Evolutionary conservation across 2,329 filamentous ascomycete genomes (phyloP), one percentile per base, ranked within the genome.

Genomic region (Aureobasidium sp.): DNA sequence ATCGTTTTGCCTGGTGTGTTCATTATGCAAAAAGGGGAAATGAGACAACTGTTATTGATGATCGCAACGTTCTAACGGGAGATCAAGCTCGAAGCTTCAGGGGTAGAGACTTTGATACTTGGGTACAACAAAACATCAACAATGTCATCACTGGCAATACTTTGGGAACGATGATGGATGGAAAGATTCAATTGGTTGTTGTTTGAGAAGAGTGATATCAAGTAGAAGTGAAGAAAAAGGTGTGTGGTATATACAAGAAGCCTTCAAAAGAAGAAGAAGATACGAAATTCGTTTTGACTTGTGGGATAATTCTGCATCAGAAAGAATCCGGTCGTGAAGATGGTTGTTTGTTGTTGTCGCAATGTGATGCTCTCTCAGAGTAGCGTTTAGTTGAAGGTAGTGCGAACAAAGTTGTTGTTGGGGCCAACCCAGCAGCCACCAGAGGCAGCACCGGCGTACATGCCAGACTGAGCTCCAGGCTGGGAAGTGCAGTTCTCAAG

Each of bases 401-500:
- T 65, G 33, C 48, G 56, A 55, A 65, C 29, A 23, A 64, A 64
- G 53, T 59, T 59, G 51, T 65, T 65, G 63, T 65, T 53, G 31
- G 42, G 45, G 45, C 63, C 63, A 51, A 65, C 63, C 25, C 59
- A 45, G 54, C 63, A 65, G 55, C 63, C 63, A 65, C 63, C 63
- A 29, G n/a, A 31, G 47, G 63, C 63, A 29, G 63, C 63, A 27
- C 63, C 63, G 25, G 53, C 63, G 55, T 65, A 65, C 29, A 45
- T 65, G 43, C 63, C 63, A 43, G 42, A 53, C 47, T 65, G 33
- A 29, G 63, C 63, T 23, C 63, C 63, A 7, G 25, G 38, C 36
- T 65, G 63, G 20, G 63, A 59, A 40, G 54, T 38, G 63, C 63
- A 65, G 63, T 65, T 65, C 53, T 53, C 53, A n/a, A 65, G 63